These are phyloP conservation scores for Geosmithia morbida DNA, from an alignment of 2,329 filamentous ascomycete genomes.

Conservation along the genomic window DNA sequence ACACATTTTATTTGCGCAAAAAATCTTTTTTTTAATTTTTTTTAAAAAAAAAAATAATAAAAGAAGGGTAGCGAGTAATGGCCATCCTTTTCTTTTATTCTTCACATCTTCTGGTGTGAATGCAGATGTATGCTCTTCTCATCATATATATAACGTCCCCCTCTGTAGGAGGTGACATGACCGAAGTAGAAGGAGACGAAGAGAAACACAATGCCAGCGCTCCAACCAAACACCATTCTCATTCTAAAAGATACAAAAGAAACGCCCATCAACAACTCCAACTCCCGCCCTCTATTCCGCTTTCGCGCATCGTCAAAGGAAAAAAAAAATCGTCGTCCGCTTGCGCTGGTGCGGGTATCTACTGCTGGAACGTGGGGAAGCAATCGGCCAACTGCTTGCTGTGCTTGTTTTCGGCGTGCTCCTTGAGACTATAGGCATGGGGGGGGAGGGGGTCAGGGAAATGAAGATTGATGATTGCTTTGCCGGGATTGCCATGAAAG, in stretches of 20 bases:
- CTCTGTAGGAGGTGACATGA: too few relatives aligned
- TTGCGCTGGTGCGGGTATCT: not conserved
- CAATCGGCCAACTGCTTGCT: constrained; percentile 55
- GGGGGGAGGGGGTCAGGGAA: not conserved
- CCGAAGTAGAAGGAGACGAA: too few relatives aligned
- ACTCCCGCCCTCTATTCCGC: not conserved
- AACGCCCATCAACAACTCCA: not conserved
- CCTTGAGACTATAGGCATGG: constrained; percentile 42
- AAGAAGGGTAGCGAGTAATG: not conserved
- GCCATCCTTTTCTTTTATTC: not conserved
- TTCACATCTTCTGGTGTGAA: too few relatives aligned
- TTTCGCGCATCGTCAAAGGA: not conserved
- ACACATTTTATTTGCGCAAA: too few relatives aligned
- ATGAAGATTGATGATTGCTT: too few relatives aligned
- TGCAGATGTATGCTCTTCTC: not conserved
- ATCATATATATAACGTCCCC: not conserved
- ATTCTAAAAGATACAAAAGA: not conserved
- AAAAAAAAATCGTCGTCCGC: not conserved
- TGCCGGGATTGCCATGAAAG: too few relatives aligned
- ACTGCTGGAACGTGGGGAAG: constrained; percentile 38
- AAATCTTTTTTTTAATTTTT: too few relatives aligned
- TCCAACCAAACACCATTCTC: not conserved
- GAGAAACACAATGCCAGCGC: not conserved
- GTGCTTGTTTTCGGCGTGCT: constrained; percentile 67
- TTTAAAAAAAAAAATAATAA: too few relatives aligned